phyloP scores from a whole-genome alignment of 2,329 filamentous ascomycete genomes.

The Neofusicoccum ribis region DNA sequence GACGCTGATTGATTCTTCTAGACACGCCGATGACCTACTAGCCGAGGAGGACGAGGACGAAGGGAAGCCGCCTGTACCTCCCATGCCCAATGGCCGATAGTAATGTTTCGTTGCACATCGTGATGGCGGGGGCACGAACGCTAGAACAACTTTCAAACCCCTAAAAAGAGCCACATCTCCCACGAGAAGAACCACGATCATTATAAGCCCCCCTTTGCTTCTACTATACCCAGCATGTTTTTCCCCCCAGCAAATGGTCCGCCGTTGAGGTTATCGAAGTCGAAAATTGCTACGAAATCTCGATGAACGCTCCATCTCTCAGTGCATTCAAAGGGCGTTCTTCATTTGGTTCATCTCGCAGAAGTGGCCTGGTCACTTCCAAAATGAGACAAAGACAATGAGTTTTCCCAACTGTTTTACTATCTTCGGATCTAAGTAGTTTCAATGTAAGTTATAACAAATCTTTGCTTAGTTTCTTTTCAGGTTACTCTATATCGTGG shows the following conservation, averaged over 20 bases:
- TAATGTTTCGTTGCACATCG: background rate
- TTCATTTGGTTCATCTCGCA: background rate
- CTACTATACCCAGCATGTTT: conserved; percentile 20
- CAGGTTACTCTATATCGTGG: background rate
- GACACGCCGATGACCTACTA: conserved; percentile 43
- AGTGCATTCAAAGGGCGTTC: conserved; percentile 11
- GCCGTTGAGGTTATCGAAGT: background rate
- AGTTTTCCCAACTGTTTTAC: background rate
- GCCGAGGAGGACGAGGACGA: conserved; percentile 45
- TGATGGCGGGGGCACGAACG: background rate
- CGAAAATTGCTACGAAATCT: conserved; percentile 1
- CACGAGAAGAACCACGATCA: conserved; percentile 10
- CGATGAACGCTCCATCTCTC: background rate
- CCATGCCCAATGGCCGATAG: conserved; percentile 20
- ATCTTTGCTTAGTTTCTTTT: background rate
- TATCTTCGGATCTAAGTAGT: conserved; percentile 3
- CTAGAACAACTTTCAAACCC: conserved; percentile 7
- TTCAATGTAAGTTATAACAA: background rate
- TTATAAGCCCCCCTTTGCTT: conserved; percentile 14
- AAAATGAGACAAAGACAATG: background rate
- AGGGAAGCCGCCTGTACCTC: conserved; percentile 17
- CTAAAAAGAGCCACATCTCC: conserved; percentile 10
- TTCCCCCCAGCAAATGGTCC: background rate
- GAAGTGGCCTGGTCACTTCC: background rate
- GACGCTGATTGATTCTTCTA: conserved; percentile 25